Percentiles rank a stretch among this genome's conserved stretches.
phyloP scores from a whole-genome alignment of 768 basidiomycete genomes.

The Favolaschia claudopus region DNA sequence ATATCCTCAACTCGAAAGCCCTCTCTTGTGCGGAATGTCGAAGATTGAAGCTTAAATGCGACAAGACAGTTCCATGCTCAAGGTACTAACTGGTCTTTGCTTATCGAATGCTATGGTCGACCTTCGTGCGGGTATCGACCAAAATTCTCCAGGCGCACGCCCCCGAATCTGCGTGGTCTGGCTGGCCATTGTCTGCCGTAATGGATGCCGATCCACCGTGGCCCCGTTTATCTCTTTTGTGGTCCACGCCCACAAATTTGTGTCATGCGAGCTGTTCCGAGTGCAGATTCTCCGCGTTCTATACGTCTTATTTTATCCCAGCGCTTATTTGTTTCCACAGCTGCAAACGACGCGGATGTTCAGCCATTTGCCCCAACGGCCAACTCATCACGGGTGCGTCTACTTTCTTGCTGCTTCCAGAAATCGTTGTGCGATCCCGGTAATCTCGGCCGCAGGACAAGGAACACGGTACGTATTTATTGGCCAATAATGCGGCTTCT shows the following conservation, averaged over 20 bases:
- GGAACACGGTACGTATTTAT: conserved; percentile 66
- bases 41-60: conserved; percentile 77
- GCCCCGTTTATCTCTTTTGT: no score
- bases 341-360: conserved; percentile 78
- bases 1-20: conserved; percentile 43
- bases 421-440: not conserved
- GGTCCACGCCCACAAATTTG: no score
- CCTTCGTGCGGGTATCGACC: no score
- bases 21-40: conserved; percentile 71
- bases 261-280: no score
- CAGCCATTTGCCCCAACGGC: conserved; percentile 81
- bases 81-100: conserved; percentile 40
- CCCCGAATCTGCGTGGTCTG: no score
- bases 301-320: not conserved
- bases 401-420: not conserved
- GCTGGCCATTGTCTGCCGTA: no score
- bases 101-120: not conserved
- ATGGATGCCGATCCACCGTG: no score
- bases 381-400: conserved; percentile 66
- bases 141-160: no score
- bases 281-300: not conserved
- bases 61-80: conserved; percentile 71
- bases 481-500: not conserved
- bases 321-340: conserved; percentile 32
- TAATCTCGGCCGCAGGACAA: conserved; percentile 46